phyloP scores from a whole-genome alignment of 345 rosid genomes.

The Capsella bursapastoris region DNA sequence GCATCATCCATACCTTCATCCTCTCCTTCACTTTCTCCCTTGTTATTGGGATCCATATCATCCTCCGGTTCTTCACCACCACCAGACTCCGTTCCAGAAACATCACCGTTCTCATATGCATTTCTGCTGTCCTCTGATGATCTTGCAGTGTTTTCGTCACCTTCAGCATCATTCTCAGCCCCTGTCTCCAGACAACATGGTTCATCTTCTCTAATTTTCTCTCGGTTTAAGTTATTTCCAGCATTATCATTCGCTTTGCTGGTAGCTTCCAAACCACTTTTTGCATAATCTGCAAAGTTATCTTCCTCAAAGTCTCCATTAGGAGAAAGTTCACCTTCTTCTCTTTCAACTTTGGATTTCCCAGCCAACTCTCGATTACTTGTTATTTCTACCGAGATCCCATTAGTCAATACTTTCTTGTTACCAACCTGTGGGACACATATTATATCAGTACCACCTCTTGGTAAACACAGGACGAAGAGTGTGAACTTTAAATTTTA shows the following conservation, averaged over 20 bases:
- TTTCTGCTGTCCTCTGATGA: conserved; percentile 82
- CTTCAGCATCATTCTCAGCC: conserved; percentile 77
- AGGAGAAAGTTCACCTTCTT: conserved; percentile 95
- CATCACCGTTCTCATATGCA: conserved; percentile 81
- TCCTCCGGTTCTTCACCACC: conserved; percentile 79
- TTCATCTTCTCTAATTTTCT: conserved; percentile 60
- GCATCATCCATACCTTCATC: conserved; percentile 87
- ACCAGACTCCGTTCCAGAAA: conserved; percentile 78
- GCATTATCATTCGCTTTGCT: conserved; percentile 60
- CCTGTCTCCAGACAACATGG: conserved; percentile 57
- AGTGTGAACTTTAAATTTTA: background rate
- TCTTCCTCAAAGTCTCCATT: conserved; percentile 89
- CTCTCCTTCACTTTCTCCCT: conserved; percentile 67
- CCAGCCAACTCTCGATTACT: conserved; percentile 55
- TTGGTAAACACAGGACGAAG: conserved; percentile 5
- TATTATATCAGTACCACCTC: conserved; percentile 26
- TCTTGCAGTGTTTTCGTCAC: conserved; percentile 67
- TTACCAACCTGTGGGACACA: conserved; percentile 57
- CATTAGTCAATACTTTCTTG: conserved; percentile 54
- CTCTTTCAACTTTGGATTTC: conserved; percentile 76
- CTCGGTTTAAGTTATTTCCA: conserved; percentile 57
- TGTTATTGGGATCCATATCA: conserved; percentile 74
- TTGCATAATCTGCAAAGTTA: conserved; percentile 72
- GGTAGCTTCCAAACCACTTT: conserved; percentile 52
- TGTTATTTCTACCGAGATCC: conserved; percentile 53